Base-by-base conservation (phyloP, 2,329 filamentous ascomycete species). In the Incumbomyces lentus region DNA sequence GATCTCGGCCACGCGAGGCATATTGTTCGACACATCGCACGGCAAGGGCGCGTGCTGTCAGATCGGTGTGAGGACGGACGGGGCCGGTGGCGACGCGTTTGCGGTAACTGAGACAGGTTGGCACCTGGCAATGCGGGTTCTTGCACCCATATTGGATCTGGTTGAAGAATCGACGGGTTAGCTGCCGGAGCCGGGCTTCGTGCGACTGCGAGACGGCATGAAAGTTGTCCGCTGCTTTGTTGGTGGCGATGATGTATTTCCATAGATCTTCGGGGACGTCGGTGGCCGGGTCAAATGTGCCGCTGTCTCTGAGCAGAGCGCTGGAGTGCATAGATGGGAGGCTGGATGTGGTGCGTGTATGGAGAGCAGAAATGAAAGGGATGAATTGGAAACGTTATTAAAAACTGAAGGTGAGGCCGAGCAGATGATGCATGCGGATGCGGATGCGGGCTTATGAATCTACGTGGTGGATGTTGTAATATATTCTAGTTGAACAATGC, bases 91-190 rank as follows among this genome's bases (percentile, higher is more conserved):
- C 75, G 34, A 81, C 68, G 54, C 84, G 76, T 63, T 76, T 83
- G 46, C 84, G 79, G 61, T 78, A 87, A 51, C 81, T 87, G 59
- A 90, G 83, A 67, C 88, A 95, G 12, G 86, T 90, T 12, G 86
- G 67, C 1, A 81, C 90, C 31, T 71, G 72, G 65, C 88, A 95
- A 43, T 73, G 69, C 44, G 73, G 68, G 53, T 76, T 77, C 51
- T 78, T 78, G 61, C 88, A 95, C 52, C 88, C 88, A 54, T 84
- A 76, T 47, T 87, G 78, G n/a, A 95, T 76, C 65, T 95, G 88
- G 30, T 77, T 71, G 41, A 89, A 79, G 60, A 85, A 93, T 58
- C 55, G 55, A 38, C 58, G 55, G 44, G 55, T 50, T 44, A 56
- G 46, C 18, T 46, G 49, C 45, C 51, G 56, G 38, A 49, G 49